phyloP scores from a whole-genome alignment of 2,329 filamentous ascomycete species.

The Fusarium brachygibbosum region DNA sequence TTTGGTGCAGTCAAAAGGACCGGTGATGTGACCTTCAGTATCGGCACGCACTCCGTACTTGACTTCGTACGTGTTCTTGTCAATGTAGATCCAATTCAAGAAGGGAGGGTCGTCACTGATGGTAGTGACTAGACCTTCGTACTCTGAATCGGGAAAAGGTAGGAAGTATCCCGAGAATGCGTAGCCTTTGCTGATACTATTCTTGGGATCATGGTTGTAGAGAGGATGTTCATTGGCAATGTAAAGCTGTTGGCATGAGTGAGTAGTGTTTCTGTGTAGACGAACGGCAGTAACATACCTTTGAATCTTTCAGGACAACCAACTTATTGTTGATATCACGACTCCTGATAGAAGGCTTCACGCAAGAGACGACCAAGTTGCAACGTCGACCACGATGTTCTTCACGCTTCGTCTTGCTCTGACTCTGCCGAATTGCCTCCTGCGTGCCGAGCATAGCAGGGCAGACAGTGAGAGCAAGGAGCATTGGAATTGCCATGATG shows the following conservation, averaged over 20 bases:
- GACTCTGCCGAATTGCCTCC: constrained; percentile 62
- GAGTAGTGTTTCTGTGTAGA: not conserved
- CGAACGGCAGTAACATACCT: constrained; percentile 43
- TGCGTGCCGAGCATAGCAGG: constrained; percentile 60
- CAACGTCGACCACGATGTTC: constrained; percentile 64
- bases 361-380: constrained; percentile 62
- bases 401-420: constrained; percentile 60
- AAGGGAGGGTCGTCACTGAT: constrained; percentile 64
- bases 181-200: constrained; percentile 65
- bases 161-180: constrained; percentile 70
- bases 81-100: constrained; percentile 65
- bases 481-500: constrained; percentile 50
- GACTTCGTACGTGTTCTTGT: constrained; percentile 60
- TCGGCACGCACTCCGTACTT: constrained; percentile 61
- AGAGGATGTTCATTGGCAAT: constrained; percentile 48
- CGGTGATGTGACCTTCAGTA: constrained; percentile 60
- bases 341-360: constrained; percentile 61
- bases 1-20: constrained; percentile 65
- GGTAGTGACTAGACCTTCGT: constrained; percentile 62
- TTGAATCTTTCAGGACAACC: constrained; percentile 61
- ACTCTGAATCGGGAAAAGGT: constrained; percentile 66
- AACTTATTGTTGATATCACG: constrained; percentile 60
- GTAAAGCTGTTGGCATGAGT: constrained; percentile 45
- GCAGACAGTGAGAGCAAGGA: constrained; percentile 49
- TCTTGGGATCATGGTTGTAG: constrained; percentile 45